A percentile compares a stretch with the other conserved stretches of the same genome.
These are phyloP conservation scores for Aspergillus hancockii DNA, from an alignment of 495 filamentous ascomycete species.

Conservation along the genomic window DNA sequence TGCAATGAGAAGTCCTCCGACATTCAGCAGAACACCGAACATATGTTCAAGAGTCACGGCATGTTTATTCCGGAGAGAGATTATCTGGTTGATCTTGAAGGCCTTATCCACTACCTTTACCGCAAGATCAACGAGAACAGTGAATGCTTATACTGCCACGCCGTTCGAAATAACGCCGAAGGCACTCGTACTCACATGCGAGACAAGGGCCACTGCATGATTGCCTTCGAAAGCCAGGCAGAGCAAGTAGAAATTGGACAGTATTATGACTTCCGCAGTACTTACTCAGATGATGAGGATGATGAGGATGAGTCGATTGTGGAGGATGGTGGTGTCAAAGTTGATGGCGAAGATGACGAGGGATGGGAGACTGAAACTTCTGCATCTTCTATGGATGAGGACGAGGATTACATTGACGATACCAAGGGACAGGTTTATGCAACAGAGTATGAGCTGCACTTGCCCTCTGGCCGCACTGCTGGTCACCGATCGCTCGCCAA, in stretches of 20 bases:
- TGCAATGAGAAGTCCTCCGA: constrained; percentile 80
- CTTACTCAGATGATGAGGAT: constrained; percentile 82
- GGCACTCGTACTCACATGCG: constrained; percentile 94
- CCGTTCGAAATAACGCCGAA: constrained; percentile 67
- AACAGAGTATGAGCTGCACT: constrained; percentile 88
- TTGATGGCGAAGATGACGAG: constrained; percentile 52
- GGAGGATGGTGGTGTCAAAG: constrained; percentile 42
- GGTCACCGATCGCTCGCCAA: constrained; percentile 83
- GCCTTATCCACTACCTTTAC: constrained; percentile 73
- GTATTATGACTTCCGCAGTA: constrained; percentile 94
- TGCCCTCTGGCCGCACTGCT: constrained; percentile 87
- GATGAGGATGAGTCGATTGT: constrained; percentile 37
- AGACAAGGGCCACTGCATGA: constrained; percentile 94
- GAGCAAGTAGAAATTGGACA: constrained; percentile 96
- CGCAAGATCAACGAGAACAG: constrained; percentile 75
- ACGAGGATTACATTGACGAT: constrained; percentile 36
- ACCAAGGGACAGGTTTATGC: constrained; percentile 57
- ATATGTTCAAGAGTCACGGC: constrained; percentile 92
- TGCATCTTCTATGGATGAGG: constrained; percentile 72
- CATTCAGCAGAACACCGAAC: constrained; percentile 69
- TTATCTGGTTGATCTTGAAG: constrained; percentile 79
- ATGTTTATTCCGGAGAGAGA: constrained; percentile 91
- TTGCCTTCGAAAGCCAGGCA: constrained; percentile 84
- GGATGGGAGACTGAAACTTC: constrained; percentile 95
- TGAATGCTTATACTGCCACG: constrained; percentile 83